These are phyloP conservation scores for Patellifolia procumbens DNA, from an alignment of 179 eudicot species.

Conservation along the genomic window DNA sequence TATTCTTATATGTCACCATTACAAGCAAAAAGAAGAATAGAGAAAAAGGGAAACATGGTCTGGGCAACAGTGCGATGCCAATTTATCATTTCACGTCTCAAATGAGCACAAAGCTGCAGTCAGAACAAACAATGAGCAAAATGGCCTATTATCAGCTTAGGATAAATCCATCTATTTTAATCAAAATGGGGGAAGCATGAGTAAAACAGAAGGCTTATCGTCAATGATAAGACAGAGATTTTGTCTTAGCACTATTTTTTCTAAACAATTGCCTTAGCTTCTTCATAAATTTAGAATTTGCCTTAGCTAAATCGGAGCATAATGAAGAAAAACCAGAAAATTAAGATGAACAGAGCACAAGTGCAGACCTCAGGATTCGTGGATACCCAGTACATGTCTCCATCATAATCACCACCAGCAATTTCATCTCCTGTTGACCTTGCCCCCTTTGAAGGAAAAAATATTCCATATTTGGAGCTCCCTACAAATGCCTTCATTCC, in stretches of 20 bases:
- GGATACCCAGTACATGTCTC: slow-evolving; percentile 85
- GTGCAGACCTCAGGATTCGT: slow-evolving; percentile 55
- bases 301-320: neutral
- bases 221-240: neutral
- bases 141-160: too few species aligned
- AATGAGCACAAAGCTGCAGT: neutral
- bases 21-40: neutral
- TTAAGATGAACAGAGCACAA: slow-evolving; percentile 1
- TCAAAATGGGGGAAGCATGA: neutral
- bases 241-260: neutral
- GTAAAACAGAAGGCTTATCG: neutral
- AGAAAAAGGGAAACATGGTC: neutral
- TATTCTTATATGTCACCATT: neutral
- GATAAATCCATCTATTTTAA: neutral
- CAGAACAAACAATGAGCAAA: neutral
- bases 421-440: slow-evolving; percentile 81
- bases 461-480: slow-evolving; percentile 74
- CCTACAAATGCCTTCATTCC: slow-evolving; percentile 64
- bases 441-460: slow-evolving; percentile 70
- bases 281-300: neutral
- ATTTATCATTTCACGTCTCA: neutral
- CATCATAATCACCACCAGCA: slow-evolving; percentile 92
- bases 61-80: neutral
- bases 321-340: neutral
- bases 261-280: neutral